Evolutionary conservation across 257 asterid genomes (phyloP), one percentile per base, ranked within the genome.

Genomic region (Solanum chilense): DNA sequence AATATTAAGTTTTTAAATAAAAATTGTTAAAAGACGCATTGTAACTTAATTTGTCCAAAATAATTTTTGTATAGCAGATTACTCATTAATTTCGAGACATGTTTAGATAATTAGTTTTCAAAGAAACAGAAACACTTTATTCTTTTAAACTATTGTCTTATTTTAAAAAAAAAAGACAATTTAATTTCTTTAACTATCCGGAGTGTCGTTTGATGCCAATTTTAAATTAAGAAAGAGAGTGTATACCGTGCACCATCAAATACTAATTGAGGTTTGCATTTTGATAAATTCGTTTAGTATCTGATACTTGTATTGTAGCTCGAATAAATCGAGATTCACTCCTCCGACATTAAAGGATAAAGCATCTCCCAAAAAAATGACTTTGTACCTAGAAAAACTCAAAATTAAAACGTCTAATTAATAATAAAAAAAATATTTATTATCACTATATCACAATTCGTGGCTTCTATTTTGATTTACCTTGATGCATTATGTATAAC

Each of bases 381-480:
- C 12, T 56, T n/a, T 0, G 1, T 56, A 56, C 62, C n/a, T 52
- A 52, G 4, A 21, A 9, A 8, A 18, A 56, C 64, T 56, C 5
- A 20, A 56, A 56, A 18, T 56, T 11, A 20, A 56, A 56, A 20
- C 25, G 0, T 56, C 1, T 20, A 56, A 56, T 20, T 56, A 56
- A 56, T 5, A 0, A 56, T 20, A 0, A 56, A 1, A 1, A 56
- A 1, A 56, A 56, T 56, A 56, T 0, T 20, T 56, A 56, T 12
- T 37, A 37, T 35, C 1, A 56, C 25, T 56, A 1, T 56, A 3
- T 5, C 64, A 56, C 5, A 56, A 2, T 56, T 56, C 12, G 25
- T 56, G 25, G 0, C 29, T 62, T 62, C 31, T n/a, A 62, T 62
- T 62, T 62, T 62, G 15, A 62, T n/a, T 11, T 62, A 62, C 8